A percentile compares a stretch with the other conserved stretches of the same genome.
These are phyloP conservation scores for Leccinum subgranulosum DNA, from an alignment of 768 basidiomycete species.

Conservation along the genomic window DNA sequence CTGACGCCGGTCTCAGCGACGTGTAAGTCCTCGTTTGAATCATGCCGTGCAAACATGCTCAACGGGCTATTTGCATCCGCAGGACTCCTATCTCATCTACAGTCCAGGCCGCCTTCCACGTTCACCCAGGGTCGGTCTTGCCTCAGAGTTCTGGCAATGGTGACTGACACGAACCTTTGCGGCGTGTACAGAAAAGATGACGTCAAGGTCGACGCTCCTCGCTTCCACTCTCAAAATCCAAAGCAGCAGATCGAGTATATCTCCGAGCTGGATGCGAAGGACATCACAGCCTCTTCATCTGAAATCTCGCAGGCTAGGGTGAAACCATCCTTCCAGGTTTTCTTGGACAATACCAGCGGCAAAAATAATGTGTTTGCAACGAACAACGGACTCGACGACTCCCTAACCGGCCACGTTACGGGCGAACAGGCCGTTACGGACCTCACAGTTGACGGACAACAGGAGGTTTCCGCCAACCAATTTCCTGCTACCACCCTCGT, in stretches of 20 bases:
- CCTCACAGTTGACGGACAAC: background rate
- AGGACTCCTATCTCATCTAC: slow-evolving; percentile 14
- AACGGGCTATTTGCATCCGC: slow-evolving; percentile 8
- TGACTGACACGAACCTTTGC: slow-evolving; percentile 12
- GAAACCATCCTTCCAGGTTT: slow-evolving; percentile 19
- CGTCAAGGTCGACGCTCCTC: slow-evolving; percentile 19
- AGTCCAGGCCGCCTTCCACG: slow-evolving; percentile 35
- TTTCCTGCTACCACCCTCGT: slow-evolving; percentile 7
- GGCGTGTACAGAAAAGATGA: slow-evolving; percentile 18
- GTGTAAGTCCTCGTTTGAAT: slow-evolving; percentile 26
- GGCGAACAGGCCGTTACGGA: background rate
- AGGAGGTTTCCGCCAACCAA: background rate
- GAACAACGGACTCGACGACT: slow-evolving; percentile 3
- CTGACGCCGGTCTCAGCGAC: slow-evolving; percentile 21
- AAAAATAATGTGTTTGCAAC: slow-evolving; percentile 20
- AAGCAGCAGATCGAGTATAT: slow-evolving; percentile 31
- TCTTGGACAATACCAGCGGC: slow-evolving; percentile 22
- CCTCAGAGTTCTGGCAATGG: background rate
- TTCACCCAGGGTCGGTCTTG: slow-evolving; percentile 36
- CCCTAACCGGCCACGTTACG: background rate
- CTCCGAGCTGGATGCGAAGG: slow-evolving; percentile 26
- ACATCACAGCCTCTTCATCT: slow-evolving; percentile 31
- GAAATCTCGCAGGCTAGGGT: slow-evolving; percentile 5
- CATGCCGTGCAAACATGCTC: slow-evolving; percentile 11
- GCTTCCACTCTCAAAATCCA: slow-evolving; percentile 30